phyloP scores from a whole-genome alignment of 495 filamentous ascomycete genomes.

The Hypoxylon subgilvum region DNA sequence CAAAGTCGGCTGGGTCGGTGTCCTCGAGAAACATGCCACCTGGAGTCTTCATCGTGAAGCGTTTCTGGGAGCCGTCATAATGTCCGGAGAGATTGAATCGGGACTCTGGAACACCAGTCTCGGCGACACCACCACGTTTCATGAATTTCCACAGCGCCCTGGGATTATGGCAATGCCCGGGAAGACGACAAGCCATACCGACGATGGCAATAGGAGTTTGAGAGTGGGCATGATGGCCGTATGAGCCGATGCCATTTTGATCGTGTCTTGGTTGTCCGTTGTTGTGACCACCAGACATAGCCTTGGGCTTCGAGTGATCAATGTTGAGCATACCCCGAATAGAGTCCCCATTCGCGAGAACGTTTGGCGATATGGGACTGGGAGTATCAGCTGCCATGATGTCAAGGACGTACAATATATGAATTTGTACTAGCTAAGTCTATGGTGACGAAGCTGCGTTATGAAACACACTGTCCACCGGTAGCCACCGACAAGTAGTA shows the following conservation, averaged over 20 bases:
- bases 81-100: slow-evolving; percentile 57
- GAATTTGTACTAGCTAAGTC: no score
- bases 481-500: no score
- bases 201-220: slow-evolving; percentile 55
- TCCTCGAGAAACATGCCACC: slow-evolving; percentile 40
- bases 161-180: slow-evolving; percentile 50
- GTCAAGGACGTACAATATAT: no score
- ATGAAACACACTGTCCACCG: no score
- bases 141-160: slow-evolving; percentile 61
- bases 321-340: no score
- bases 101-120: slow-evolving; percentile 62
- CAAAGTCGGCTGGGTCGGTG: slow-evolving; percentile 70
- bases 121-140: slow-evolving; percentile 59
- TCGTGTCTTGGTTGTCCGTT: background rate
- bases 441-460: no score
- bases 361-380: no score
- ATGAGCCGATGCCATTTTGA: background rate
- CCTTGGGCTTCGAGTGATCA: no score
- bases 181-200: slow-evolving; percentile 60
- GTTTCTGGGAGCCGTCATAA: slow-evolving; percentile 69
- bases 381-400: no score
- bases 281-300: no score
- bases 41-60: slow-evolving; percentile 63
- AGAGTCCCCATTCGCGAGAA: no score
- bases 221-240: background rate